Base-by-base conservation (phyloP, 2,329 filamentous ascomycete genomes). In the Sclerotinia trifoliorum region DNA sequence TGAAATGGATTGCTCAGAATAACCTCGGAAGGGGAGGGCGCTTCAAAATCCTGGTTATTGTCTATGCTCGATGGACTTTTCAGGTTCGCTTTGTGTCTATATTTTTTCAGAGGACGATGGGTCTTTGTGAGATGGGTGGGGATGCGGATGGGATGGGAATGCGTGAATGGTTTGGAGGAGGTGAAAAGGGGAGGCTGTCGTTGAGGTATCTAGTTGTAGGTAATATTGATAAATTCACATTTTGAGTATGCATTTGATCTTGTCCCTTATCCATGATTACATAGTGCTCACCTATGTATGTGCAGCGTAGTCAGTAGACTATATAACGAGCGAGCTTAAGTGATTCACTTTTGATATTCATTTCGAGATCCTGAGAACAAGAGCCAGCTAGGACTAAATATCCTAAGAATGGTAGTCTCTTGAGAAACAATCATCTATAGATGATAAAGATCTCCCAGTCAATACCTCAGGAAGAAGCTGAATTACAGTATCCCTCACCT, bases 61-160 rank as follows among this genome's bases (percentile, higher is more conserved):
- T 51, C 60, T 63, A 63, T 63, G 46, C 60, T 39, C 60, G 60
- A 63, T 63, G 60, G 60, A 39, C 60, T 51, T 39, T 39, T 63
- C 60, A 63, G 60, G 46, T 63, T 63, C 60, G 60, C 60, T 63
- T 63, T 63, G 60, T 63, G 60, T 63, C 60, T 63, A 63, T 48
- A 63, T 51, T 39, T 24, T 51, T 6, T 26, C 7, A 29, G 39
- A 5, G 15, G n/a, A 19, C 15, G 35, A 26, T 58, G 15, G 3
- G 8, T 1, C 5, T 4, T 19, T 10, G 17, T n/a, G 55, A 7
- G n/a, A 11, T 35, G 35, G 35, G 5, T 11, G 19, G 21, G 5
- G 11, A n/a, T n/a, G 5, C 5, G 21, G 19, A 39, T 7, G 11
- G 3, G 10, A 26, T 13, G 15, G 13, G 55, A 10, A 1, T 17